A percentile compares a stretch with the other conserved stretches of the same genome.
Conservation (phyloP, 768 basidiomycete species). For the Lactifluus echinatus region DNA sequence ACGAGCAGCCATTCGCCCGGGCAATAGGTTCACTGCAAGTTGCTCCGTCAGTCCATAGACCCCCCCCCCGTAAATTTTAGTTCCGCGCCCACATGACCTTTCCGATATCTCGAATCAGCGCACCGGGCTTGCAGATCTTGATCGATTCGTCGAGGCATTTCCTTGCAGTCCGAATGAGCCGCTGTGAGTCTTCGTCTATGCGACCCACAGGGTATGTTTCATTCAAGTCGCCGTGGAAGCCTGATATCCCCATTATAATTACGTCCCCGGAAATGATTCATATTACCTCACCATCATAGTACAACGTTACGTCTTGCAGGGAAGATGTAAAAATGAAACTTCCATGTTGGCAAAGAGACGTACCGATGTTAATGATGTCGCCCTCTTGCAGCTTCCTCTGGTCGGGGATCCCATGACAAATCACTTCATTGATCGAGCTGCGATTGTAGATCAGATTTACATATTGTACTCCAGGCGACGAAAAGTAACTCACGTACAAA, state of each 20-base stretch:
- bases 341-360: conserved; percentile 20
- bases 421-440: conserved; percentile 89
- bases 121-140: conserved; percentile 87
- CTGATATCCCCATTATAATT: conserved; percentile 30
- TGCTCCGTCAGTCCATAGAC: background rate
- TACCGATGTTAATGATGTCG: conserved; percentile 93
- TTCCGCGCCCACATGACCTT: conserved; percentile 61
- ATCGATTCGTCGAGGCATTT: conserved; percentile 85
- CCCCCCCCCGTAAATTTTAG: conserved; percentile 12
- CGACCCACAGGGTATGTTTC: conserved; percentile 87
- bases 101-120: conserved; percentile 81
- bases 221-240: conserved; percentile 89
- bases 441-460: background rate
- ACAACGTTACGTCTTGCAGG: conserved; percentile 63
- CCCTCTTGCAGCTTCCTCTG: conserved; percentile 76
- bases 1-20: conserved; percentile 74
- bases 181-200: conserved; percentile 74
- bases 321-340: conserved; percentile 8
- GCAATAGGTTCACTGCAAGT: conserved; percentile 70
- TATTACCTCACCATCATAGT: conserved; percentile 54
- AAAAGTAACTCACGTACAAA: conserved; percentile 72
- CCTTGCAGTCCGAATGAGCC: conserved; percentile 75
- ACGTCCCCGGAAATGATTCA: background rate
- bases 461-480: background rate
- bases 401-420: conserved; percentile 97